A percentile compares a stretch with the other conserved stretches of the same genome.
These are phyloP conservation scores for Lophiostoma macrostomum DNA, from an alignment of 495 filamentous ascomycete genomes.

Conservation along the genomic window DNA sequence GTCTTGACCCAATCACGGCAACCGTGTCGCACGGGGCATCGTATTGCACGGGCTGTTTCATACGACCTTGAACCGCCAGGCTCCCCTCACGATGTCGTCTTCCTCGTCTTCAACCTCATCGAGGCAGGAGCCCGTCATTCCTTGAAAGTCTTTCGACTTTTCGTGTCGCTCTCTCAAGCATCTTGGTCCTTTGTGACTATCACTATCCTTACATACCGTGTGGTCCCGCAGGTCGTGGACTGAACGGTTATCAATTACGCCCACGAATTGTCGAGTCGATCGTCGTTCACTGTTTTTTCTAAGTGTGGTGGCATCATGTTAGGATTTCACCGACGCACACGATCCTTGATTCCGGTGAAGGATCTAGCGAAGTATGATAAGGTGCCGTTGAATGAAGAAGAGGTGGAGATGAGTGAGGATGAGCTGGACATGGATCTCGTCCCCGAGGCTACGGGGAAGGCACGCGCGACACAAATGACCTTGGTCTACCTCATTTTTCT, in stretches of 20 bases:
- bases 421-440: constrained; percentile 2
- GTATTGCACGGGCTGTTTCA: too few species aligned
- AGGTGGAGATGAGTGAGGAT: constrained; percentile 10
- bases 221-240: constrained; percentile 27
- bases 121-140: constrained; percentile 31
- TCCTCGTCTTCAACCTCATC: constrained; percentile 24
- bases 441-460: constrained; percentile 1
- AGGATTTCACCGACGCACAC: constrained; percentile 35
- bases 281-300: constrained; percentile 3
- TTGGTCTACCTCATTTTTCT: constrained; percentile 37
- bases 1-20: constrained; percentile 10
- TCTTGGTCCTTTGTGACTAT: constrained; percentile 26
- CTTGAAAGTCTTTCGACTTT: constrained; percentile 32
- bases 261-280: not conserved
- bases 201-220: constrained; percentile 24
- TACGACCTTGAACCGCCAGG: not conserved
- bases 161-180: constrained; percentile 21
- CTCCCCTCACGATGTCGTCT: constrained; percentile 25
- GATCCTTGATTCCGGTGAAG: constrained; percentile 37
- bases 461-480: constrained; percentile 21
- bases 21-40: constrained; percentile 16
- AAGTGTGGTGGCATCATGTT: constrained; percentile 29
- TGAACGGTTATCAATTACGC: not conserved
- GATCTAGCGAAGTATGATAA: constrained; percentile 37
- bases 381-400: constrained; percentile 26